Conservation (phyloP, 495 filamentous ascomycete genomes). For the Astrothelium subdiscretum region DNA sequence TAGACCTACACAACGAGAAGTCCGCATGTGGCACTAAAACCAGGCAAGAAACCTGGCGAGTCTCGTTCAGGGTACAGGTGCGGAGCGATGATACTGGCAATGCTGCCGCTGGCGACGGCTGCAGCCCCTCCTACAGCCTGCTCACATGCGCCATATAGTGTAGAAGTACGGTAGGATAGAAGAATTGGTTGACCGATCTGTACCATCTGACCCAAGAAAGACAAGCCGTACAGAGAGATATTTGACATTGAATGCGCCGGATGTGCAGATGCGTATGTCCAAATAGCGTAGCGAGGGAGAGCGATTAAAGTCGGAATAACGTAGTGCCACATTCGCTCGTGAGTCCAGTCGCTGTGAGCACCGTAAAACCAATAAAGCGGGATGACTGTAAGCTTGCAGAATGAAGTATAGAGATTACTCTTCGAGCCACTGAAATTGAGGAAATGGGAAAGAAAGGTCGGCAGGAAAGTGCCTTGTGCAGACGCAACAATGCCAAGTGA, state of each 20-base stretch:
- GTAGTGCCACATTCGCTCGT: conserved; percentile 8
- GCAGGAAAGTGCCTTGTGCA: conserved; percentile 1
- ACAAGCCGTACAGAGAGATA: conserved; percentile 7
- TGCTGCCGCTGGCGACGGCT: conserved; percentile 5
- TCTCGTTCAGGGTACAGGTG: conserved; percentile 2
- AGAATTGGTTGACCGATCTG: conserved; percentile 8
- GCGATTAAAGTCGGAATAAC: conserved; percentile 1
- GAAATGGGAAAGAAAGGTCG: not conserved
- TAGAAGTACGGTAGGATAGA: conserved; percentile 2
- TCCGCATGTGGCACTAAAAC: conserved; percentile 5
- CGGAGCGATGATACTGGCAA: conserved; percentile 5
- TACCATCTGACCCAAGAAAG: conserved; percentile 8
- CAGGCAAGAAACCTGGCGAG: conserved; percentile 4
- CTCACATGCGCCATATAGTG: conserved; percentile 10
- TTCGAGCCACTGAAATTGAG: conserved; percentile 4
- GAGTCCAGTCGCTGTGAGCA: conserved; percentile 5
- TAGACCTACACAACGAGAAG: conserved; percentile 3
- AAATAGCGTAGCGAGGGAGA: conserved; percentile 7
- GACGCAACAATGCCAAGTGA: not conserved
- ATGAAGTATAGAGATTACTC: conserved; percentile 4
- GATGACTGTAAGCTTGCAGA: not conserved
- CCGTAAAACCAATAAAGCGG: not conserved
- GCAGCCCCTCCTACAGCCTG: conserved; percentile 11
- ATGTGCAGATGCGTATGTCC: conserved; percentile 10
- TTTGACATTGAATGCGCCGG: conserved; percentile 4